Base-by-base conservation (phyloP, 2,329 filamentous ascomycete species). In the Fusarium albidum region DNA sequence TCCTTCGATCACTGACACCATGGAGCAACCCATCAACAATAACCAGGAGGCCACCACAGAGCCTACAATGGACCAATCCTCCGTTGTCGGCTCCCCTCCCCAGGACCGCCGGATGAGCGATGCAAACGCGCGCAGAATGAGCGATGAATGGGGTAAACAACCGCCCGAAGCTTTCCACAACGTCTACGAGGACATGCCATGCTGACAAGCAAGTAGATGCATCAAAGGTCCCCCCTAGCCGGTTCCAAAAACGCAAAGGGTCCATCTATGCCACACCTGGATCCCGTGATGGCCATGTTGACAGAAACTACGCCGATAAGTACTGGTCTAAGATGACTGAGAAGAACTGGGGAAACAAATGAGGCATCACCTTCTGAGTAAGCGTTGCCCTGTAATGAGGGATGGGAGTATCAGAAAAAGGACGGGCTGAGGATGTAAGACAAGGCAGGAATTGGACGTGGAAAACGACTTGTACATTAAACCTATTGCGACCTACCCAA, bases 211-310 rank as follows among this genome's bases (percentile, higher is more conserved):
- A 17, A 29, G 54, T 41, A 85, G 86, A 89, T 71, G 86, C 86
- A 5, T 80, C 82, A 62, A 89, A 89, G 72, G 85, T 87, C 0
- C 84, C 84, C 2, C 86, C 86, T 9, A 86, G 82, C 57, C 83
- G 84, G 39, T 89, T 90, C 75, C 86, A 89, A 72, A 87, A 87
- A 74, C 82, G 84, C 67, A 85, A 87, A 72, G 86, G 86, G 49
- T 88, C 83, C 68, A 87, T 89, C 71, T 88, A 85, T 69, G 83
- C 85, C 39, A 89, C 87, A 9, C 86, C 84, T 3, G 77, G 77
- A 64, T 87, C 83, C 18, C 81, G 86, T 52, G 87, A 89, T 69
- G 85, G 85, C 14, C 84, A 88, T 67, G 75, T 88, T 44, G 82
- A 84, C 64, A 78, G 76, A 52, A 85, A 85, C 68, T 81, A 82